Evolutionary conservation across 352 stramenopile genomes (phyloP), one percentile per base, ranked within the genome.

Genomic region (Phytophthora pluvialis): DNA sequence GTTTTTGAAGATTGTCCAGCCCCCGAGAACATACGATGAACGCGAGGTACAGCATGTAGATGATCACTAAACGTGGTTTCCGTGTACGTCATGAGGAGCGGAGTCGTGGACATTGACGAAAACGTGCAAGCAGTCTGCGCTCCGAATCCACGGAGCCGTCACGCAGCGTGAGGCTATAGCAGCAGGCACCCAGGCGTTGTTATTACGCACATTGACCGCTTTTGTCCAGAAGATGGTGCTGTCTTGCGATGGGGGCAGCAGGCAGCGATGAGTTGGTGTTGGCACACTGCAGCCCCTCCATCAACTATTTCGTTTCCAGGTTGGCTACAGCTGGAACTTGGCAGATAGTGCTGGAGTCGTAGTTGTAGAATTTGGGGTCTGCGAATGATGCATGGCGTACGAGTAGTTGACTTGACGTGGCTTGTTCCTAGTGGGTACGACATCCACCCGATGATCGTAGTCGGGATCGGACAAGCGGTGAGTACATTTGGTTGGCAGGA

Each of bases 131-230:
- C 60, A 5, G 44, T 36, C 21, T 67, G 11, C 64, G 35, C 11
- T 58, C 52, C 15, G 26, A 38, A 35, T 78, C 52, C 3, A 78
- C 56, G 3, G 53, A 49, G 32, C 70, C 70, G 13, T 29, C 31
- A 43, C 16, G 31, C n/a, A 55, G 15, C 71, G 73, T 78, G 47
- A 78, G 21, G 9, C 62, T 78, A 72, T 69, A 21, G 70, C 75
- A 32, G 80, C 60, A 10, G 77, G 77, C 45, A 86, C 83, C 13
- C 59, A 70, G 6, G 77, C 77, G 36, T 85, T 85, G 48, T 85
- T 85, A 60, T 85, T 86, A 43, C 65, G 74, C 15, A 56, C 44
- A 39, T 83, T 86, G 40, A 57, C 59, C 6, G 21, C 47, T 29
- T 64, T 81, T 3, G 67, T 81, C 77, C 73, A 83, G 47, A 78